Evolutionary conservation across 1,284 basidiomycete genomes (phyloP), one percentile per base, ranked within the genome.

Genomic region (Apiotrichum gracile): DNA sequence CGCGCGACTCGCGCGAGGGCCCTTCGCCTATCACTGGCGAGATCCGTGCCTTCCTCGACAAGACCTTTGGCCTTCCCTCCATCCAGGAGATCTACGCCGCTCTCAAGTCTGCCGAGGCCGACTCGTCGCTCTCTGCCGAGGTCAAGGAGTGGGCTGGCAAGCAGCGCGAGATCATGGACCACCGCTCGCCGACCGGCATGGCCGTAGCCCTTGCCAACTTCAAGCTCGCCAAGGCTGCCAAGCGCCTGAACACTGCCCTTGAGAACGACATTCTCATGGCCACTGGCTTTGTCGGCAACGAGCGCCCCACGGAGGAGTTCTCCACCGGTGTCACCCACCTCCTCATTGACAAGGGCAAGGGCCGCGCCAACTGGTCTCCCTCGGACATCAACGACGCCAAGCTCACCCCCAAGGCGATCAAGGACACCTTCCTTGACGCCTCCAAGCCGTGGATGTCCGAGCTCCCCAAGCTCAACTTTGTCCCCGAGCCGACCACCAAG

Each of bases 141-240:
- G 79, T 88, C 51, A 78, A 78, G 52, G 70, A 77, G 48, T 97
- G 91, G 91, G 92, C 92, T 7, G 73, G 76, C 55, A 71, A 79
- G 48, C 91, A 90, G 16, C 73, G 87, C 56, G 76, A 78, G 19
- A 76, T 78, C 25, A 76, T 97, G 60, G 77, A 83, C 43, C 64
- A 81, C 60, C 83, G 90, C 49, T 91, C 89, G 70, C 92, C 92
- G 5, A 94, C 91, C 3, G 92, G 90, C 65, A 79, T 96, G 66
- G 89, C 87, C 68, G 85, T 97, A 26, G 83, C 91, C 19, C 78
- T 97, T 19, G 76, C 81, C 62, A 87, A 88, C 13, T 82, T 92
- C 58, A 83, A 87, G 47, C 78, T 79, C 57, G 91, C 88, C 16
- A 82, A 79, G 65, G 72, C 76, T 4, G 76, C 85, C 74, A 73